phyloP scores from a whole-genome alignment of 2,329 filamentous ascomycete genomes.

The Trichoderma pleuroti region DNA sequence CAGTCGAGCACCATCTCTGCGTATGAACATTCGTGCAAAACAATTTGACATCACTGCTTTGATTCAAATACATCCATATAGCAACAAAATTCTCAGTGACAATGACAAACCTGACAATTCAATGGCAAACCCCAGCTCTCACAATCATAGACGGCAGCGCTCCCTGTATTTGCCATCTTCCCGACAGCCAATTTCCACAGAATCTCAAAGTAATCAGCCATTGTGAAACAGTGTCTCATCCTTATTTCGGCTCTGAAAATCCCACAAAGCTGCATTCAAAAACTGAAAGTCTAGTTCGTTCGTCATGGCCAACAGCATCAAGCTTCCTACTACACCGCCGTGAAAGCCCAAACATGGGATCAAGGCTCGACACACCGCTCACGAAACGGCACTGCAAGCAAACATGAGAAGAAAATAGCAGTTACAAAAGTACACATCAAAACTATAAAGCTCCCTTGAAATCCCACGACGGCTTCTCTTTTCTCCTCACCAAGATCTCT shows the following conservation, averaged over 20 bases:
- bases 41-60: not conserved
- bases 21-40: not conserved
- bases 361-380: not conserved
- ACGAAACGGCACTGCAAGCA: not conserved
- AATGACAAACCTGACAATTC: not conserved
- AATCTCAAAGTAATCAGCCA: not conserved
- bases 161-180: not conserved
- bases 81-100: not conserved
- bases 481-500: not conserved
- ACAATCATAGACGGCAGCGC: not conserved
- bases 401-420: not conserved
- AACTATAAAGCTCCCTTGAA: slow-evolving; percentile 12
- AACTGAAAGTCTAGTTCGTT: not conserved
- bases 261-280: not conserved
- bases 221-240: not conserved
- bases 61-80: not conserved
- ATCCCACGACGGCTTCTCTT: slow-evolving; percentile 1
- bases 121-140: not conserved
- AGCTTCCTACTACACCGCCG: not conserved
- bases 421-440: not conserved
- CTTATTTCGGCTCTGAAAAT: not conserved
- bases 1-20: not conserved
- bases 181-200: not conserved
- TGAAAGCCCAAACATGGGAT: not conserved
- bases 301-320: not conserved